A percentile compares a stretch with the other conserved stretches of the same genome.
Evolutionary conservation across 2,329 filamentous ascomycete genomes (phyloP).

Genomic region (Mycosphaerella sp.): DNA sequence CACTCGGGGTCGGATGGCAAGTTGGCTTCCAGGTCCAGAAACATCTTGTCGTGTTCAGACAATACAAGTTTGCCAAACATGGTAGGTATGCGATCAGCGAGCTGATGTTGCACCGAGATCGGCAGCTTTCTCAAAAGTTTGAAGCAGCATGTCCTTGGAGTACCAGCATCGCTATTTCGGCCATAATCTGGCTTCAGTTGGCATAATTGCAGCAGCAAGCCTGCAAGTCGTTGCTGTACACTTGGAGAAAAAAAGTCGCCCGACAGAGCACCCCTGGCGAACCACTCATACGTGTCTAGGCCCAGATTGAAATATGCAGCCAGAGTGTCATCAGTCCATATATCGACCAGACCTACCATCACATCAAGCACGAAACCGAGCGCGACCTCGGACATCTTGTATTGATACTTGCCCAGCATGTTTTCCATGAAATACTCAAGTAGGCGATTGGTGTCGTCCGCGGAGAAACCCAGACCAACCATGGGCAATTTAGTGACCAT

Average conservation of each 20-base stretch:
- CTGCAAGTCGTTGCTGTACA: constrained; percentile 61
- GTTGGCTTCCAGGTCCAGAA: constrained; percentile 73
- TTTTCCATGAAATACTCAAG: constrained; percentile 45
- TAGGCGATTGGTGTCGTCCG: constrained; percentile 39
- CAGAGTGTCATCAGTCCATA: constrained; percentile 56
- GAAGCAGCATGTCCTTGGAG: constrained; percentile 66
- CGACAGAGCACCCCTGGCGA: constrained; percentile 61
- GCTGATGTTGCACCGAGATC: constrained; percentile 67
- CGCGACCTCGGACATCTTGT: constrained; percentile 68
- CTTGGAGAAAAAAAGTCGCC: constrained; percentile 63
- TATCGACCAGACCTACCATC: constrained; percentile 56
- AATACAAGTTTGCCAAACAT: constrained; percentile 81
- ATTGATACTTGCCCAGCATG: constrained; percentile 51
- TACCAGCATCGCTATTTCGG: constrained; percentile 42
- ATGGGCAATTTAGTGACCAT: constrained; percentile 23
- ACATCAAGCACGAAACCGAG: constrained; percentile 62
- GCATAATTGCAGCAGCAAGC: constrained; percentile 65
- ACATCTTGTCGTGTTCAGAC: constrained; percentile 73
- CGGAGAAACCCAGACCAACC: constrained; percentile 24
- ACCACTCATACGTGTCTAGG: constrained; percentile 72
- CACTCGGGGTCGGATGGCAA: constrained; percentile 66
- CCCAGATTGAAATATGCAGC: constrained; percentile 60
- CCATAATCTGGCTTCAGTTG: constrained; percentile 62
- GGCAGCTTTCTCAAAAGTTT: constrained; percentile 61
- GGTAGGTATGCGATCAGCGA: constrained; percentile 62